Percentiles rank a stretch among this genome's conserved stretches.
Conservation (phyloP, 2,329 filamentous ascomycete species). For the Pezicula radicicola region DNA sequence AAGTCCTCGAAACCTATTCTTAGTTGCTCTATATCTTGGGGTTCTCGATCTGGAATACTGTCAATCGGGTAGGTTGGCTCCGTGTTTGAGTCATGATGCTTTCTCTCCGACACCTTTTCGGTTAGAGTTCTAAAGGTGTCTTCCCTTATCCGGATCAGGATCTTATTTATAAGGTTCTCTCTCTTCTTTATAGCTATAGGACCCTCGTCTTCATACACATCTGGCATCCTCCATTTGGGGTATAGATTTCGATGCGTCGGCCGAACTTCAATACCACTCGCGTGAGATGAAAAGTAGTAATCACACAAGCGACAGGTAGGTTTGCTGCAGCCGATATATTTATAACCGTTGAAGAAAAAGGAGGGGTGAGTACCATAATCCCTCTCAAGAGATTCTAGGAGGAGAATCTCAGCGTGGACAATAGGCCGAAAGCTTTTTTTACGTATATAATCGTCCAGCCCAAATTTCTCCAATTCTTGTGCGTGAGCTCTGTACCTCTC, state of each 20-base stretch:
- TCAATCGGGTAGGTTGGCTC: conserved; percentile 9
- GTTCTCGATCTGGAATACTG: neutral
- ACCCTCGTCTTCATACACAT: conserved; percentile 8
- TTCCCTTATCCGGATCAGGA: conserved; percentile 24
- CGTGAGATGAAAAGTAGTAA: conserved; percentile 9
- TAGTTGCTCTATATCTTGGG: conserved; percentile 1
- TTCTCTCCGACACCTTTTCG: conserved; percentile 23
- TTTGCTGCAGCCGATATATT: conserved; percentile 15
- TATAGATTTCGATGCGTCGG: conserved; percentile 11
- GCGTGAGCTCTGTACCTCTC: conserved; percentile 7
- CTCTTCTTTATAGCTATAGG: conserved; percentile 4
- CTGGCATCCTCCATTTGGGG: conserved; percentile 8
- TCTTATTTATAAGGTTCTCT: conserved; percentile 21
- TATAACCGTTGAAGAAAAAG: conserved; percentile 7
- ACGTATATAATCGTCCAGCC: conserved; percentile 6
- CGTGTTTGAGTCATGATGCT: conserved; percentile 31
- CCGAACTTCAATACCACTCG: conserved; percentile 8
- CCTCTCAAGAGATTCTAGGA: conserved; percentile 7
- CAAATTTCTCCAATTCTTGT: conserved; percentile 7
- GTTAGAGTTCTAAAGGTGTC: conserved; percentile 27
- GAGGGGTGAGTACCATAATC: conserved; percentile 4
- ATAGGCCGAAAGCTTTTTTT: conserved; percentile 8
- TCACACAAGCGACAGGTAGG: conserved; percentile 11
- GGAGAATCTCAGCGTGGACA: conserved; percentile 12
- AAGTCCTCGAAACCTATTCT: neutral